Evolutionary conservation across 495 filamentous ascomycete genomes (phyloP), one percentile per base, ranked within the genome.

Genomic region (Aspergillus affinis): DNA sequence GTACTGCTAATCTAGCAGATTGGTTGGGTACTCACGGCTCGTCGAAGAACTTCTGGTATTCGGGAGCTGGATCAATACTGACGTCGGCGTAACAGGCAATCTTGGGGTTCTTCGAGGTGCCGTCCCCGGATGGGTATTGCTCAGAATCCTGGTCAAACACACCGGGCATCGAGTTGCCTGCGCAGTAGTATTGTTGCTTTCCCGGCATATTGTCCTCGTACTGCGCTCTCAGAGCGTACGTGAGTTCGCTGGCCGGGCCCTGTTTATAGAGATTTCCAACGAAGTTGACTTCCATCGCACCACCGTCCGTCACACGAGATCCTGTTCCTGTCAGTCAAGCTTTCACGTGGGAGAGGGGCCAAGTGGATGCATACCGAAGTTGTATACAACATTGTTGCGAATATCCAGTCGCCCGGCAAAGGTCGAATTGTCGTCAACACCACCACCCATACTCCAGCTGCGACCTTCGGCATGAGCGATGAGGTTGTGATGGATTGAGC

Each of bases 271-370:
- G 53, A 19, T 57, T 57, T 10, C 53, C 59, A 8, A 61, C 59
- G 12, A 57, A 61, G 48, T 61, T 61, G 47, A 61, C 59, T 21
- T 61, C 59, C 53, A 46, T 61, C 17, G 54, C 59, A 51, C 59
- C 59, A 17, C 53, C 59, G 46, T 61, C 59, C 1, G 59, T 61
- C 13, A 57, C 59, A 20, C 59, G 47, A 3, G 53, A 46, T 17
- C 59, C 59, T 61, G 21, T 15, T 4, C 6, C 3, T 23, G 9
- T 47, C 15, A 45, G 15, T 17, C 4, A 21, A n/a, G 6, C 3
- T 9, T 27, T 30, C 2, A 0, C 21, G 1, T 30, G 26, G 3
- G 6, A 8, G 9, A n/a, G 46, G 5, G 12, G 20, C 9, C 19
- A 3, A 3, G 23, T 2, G 6, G 46, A 10, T n/a, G 23, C 56